These are phyloP conservation scores for Tetrahymena thermophila DNA, from an alignment of 73 alveolate genomes.

Conservation along the genomic window DNA sequence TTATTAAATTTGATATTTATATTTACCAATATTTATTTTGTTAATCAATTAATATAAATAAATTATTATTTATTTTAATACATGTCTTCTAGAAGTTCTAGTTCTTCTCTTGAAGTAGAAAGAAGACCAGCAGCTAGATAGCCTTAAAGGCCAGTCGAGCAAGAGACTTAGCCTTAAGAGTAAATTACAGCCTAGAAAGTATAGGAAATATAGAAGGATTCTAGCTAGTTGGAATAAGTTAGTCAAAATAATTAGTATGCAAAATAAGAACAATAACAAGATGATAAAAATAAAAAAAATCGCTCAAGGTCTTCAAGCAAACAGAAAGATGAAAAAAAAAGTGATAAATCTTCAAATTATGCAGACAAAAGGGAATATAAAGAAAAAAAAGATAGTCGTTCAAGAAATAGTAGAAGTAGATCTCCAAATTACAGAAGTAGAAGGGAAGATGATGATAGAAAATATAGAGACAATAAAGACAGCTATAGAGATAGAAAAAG, in stretches of 20 bases:
- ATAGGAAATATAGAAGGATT: neutral
- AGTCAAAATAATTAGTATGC: neutral
- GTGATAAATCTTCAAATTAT: neutral
- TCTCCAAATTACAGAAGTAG: neutral
- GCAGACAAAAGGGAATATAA: neutral
- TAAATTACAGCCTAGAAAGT: neutral
- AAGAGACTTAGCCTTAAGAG: neutral
- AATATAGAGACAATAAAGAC: neutral
- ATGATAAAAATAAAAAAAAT: neutral
- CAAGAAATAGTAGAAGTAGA: neutral
- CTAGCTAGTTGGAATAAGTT: neutral
- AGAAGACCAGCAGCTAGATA: neutral
- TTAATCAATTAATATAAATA: neutral
- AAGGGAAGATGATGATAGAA: neutral
- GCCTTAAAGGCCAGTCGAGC: neutral
- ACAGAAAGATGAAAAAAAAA: neutral
- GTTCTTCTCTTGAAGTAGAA: neutral
- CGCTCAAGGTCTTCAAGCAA: neutral
- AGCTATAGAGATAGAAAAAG: neutral
- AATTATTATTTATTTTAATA: neutral
- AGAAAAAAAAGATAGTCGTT: neutral
- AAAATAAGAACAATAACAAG: neutral
- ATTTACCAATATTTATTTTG: neutral
- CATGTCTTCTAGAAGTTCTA: neutral
- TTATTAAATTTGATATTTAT: neutral